phyloP scores from a whole-genome alignment of 75 land plant genomes.

The Cryptomeria japonica region DNA sequence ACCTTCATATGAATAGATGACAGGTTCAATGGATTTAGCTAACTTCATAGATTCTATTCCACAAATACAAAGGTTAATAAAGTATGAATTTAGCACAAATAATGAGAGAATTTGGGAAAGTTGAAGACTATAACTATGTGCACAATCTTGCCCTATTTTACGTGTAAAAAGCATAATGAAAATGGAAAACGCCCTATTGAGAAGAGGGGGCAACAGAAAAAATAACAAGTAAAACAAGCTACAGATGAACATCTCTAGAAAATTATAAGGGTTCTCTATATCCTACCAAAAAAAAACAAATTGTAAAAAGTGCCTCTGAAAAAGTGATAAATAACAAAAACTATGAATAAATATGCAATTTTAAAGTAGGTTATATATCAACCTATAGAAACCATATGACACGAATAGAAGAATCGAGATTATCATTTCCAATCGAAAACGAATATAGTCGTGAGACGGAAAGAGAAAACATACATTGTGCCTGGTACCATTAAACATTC shows the following conservation, averaged over 20 bases:
- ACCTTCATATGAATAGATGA: neutral
- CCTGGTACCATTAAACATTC: conserved; percentile 61
- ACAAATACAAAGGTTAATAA: neutral
- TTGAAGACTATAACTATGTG: neutral
- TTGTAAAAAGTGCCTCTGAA: neutral
- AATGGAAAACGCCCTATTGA: neutral
- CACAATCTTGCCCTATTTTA: neutral
- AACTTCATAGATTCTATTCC: neutral
- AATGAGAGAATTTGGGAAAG: neutral
- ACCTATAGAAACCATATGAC: neutral
- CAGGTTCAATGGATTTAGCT: neutral
- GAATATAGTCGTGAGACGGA: neutral
- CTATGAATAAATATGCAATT: neutral
- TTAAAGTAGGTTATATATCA: neutral
- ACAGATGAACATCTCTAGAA: neutral
- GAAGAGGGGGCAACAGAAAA: neutral
- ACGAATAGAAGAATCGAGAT: neutral
- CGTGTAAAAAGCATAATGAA: neutral
- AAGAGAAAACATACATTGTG: conserved; percentile 53
- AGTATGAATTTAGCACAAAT: neutral
- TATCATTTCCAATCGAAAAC: neutral
- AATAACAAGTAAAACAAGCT: neutral
- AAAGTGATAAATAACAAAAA: neutral
- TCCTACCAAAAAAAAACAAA: neutral
- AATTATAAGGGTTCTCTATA: neutral